These are phyloP conservation scores for Nepenthes gracilis DNA, from an alignment of 148 eudicot species.

Conservation along the genomic window DNA sequence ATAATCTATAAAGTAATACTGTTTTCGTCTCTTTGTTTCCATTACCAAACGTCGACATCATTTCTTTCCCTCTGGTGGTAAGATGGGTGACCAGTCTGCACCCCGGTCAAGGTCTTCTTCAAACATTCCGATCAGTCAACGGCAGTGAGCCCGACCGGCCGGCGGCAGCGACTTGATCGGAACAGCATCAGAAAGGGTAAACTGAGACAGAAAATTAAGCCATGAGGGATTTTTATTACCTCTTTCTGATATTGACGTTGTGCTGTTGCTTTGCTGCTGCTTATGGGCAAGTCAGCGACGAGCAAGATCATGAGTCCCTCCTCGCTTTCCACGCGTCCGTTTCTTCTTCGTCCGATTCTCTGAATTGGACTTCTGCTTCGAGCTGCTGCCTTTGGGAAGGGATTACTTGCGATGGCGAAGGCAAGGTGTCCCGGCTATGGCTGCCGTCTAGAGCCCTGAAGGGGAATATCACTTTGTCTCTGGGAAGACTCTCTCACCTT, in stretches of 20 bases:
- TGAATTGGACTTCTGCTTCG: slow-evolving; percentile 28
- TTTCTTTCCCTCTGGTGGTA: neutral
- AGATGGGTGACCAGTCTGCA: slow-evolving; percentile 12
- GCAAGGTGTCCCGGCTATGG: slow-evolving; percentile 22
- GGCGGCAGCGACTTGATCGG: slow-evolving; percentile 7
- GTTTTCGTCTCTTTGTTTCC: neutral
- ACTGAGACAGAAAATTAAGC: slow-evolving; percentile 11
- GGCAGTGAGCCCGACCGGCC: slow-evolving; percentile 11
- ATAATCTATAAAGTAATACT: neutral
- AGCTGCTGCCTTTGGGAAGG: slow-evolving; percentile 89
- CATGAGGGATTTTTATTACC: slow-evolving; percentile 19
- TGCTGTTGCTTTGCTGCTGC: slow-evolving; percentile 5
- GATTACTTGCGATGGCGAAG: slow-evolving; percentile 34
- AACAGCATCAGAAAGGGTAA: slow-evolving; percentile 12
- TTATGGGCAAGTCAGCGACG: neutral
- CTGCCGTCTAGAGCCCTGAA: neutral
- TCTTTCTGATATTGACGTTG: slow-evolving; percentile 17
- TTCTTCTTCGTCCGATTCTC: neutral
- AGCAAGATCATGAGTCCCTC: neutral
- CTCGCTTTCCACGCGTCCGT: neutral
- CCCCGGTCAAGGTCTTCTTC: slow-evolving; percentile 22
- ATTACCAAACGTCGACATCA: slow-evolving; percentile 9
- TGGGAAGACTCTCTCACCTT: too few species aligned
- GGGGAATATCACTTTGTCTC: too few species aligned
- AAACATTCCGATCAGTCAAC: slow-evolving; percentile 15